phyloP scores from a whole-genome alignment of 192 early-diverging fungal species.

The Rhizoclosmatium globosum region DNA sequence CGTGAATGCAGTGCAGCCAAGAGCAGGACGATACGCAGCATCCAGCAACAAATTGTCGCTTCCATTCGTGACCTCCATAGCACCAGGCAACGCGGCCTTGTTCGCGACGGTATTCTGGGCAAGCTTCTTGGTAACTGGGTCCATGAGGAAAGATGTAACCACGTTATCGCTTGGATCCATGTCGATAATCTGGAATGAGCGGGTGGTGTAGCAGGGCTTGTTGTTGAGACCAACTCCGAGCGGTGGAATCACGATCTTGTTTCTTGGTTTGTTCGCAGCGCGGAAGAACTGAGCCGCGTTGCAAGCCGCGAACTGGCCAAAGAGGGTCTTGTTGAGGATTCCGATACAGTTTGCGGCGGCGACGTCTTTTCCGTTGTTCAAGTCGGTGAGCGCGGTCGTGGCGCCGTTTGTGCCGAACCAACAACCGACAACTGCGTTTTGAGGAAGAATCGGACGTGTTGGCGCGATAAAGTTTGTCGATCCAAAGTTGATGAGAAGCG shows the following conservation, averaged over 20 bases:
- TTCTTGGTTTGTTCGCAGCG: constrained; percentile 25
- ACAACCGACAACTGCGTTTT: constrained; percentile 42
- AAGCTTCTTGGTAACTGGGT: constrained; percentile 27
- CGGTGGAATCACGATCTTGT: constrained; percentile 17
- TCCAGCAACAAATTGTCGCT: constrained; percentile 51
- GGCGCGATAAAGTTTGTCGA: constrained; percentile 42
- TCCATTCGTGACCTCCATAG: constrained; percentile 46
- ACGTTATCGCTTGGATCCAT: constrained; percentile 56
- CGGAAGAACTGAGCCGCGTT: constrained; percentile 46
- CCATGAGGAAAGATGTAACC: constrained; percentile 42
- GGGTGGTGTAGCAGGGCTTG: constrained; percentile 45
- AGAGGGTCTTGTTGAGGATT: constrained; percentile 27
- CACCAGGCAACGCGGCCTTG: constrained; percentile 25
- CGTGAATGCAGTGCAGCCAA: constrained; percentile 48
- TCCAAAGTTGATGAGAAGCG: constrained; percentile 49
- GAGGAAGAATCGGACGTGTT: constrained; percentile 42
- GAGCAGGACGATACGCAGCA: constrained; percentile 38
- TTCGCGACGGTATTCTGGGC: constrained; percentile 51
- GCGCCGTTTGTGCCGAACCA: constrained; percentile 54
- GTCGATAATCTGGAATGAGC: constrained; percentile 47
- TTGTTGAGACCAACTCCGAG: constrained; percentile 43
- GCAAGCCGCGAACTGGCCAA: constrained; percentile 55
- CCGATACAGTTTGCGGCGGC: constrained; percentile 47
- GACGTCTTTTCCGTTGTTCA: constrained; percentile 40
- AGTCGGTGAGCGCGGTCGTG: constrained; percentile 41